Conservation (phyloP, 805 yeast species). For the Nakazawaea siamensis region DNA sequence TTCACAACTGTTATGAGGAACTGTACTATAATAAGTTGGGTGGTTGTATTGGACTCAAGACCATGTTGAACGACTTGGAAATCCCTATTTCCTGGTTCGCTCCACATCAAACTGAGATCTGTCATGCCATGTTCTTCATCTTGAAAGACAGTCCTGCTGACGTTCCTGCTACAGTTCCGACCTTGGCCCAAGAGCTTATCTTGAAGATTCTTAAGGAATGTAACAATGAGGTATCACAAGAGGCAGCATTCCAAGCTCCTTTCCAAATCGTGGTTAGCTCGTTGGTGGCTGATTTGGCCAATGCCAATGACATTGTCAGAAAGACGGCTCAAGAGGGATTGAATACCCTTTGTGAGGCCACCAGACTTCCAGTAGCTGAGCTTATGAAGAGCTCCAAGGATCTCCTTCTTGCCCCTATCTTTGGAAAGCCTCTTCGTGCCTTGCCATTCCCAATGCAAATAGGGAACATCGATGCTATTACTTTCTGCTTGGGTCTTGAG, state of each 20-base stretch:
- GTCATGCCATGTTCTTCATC: conserved; percentile 82
- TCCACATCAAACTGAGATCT: conserved; percentile 73
- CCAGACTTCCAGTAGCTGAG: conserved; percentile 60
- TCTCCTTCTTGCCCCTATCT: conserved; percentile 82
- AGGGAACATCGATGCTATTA: conserved; percentile 96
- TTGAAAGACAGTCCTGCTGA: conserved; percentile 84
- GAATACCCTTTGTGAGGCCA: conserved; percentile 56
- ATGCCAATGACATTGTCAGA: conserved; percentile 77
- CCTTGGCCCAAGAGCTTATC: conserved; percentile 62
- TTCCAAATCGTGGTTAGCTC: conserved; percentile 82
- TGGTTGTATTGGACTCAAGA: conserved; percentile 76
- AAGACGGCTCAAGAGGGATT: conserved; percentile 72
- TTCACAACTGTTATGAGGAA: conserved; percentile 89
- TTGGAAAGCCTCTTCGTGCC: conserved; percentile 94
- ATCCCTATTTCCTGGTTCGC: conserved; percentile 70
- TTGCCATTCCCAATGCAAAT: conserved; percentile 98
- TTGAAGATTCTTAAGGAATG: conserved; percentile 57
- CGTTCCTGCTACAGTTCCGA: conserved; percentile 74
- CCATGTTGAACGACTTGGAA: conserved; percentile 58
- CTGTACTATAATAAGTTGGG: conserved; percentile 81
- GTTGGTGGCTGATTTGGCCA: conserved; percentile 85
- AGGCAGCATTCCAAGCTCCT: conserved; percentile 58
- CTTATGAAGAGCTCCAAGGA: conserved; percentile 80
- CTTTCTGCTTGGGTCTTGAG: conserved; percentile 78
- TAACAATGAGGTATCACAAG: conserved; percentile 51